phyloP scores from a whole-genome alignment of 768 basidiomycete genomes.

The Psilocybe sp. region DNA sequence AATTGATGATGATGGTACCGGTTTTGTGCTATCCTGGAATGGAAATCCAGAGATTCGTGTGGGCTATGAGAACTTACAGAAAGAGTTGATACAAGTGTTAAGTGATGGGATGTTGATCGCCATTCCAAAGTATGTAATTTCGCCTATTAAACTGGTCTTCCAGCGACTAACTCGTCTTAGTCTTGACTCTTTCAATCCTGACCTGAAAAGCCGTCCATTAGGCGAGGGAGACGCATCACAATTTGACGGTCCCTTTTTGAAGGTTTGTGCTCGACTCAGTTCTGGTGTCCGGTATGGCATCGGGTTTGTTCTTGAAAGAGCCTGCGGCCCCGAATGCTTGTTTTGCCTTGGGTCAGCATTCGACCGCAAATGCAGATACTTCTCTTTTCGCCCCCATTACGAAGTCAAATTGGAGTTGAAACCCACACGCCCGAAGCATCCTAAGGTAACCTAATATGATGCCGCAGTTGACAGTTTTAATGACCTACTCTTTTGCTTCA shows the following conservation, averaged over 20 bases:
- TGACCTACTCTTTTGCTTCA: slow-evolving; percentile 14
- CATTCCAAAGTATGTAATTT: slow-evolving; percentile 73
- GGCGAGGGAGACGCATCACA: slow-evolving; percentile 7
- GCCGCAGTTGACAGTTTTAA: not conserved
- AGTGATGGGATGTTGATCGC: slow-evolving; percentile 81
- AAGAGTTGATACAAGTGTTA: slow-evolving; percentile 78
- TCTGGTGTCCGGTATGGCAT: slow-evolving; percentile 88
- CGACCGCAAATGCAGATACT: slow-evolving; percentile 76
- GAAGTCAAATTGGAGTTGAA: slow-evolving; percentile 63
- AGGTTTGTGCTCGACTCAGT: slow-evolving; percentile 79
- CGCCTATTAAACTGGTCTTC: not conserved
- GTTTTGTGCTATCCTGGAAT: slow-evolving; percentile 84
- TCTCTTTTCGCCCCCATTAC: slow-evolving; percentile 81
- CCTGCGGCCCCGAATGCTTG: slow-evolving; percentile 70
- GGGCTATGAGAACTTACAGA: slow-evolving; percentile 65
- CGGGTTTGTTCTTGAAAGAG: slow-evolving; percentile 76
- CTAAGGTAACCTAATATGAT: slow-evolving; percentile 26
- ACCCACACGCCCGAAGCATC: slow-evolving; percentile 25
- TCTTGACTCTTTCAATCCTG: slow-evolving; percentile 18
- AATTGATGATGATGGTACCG: slow-evolving; percentile 69
- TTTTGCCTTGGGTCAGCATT: slow-evolving; percentile 61
- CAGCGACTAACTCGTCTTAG: slow-evolving; percentile 7
- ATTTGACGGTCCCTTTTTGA: slow-evolving; percentile 41
- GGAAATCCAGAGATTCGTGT: slow-evolving; percentile 72
- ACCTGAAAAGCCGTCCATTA: slow-evolving; percentile 12